phyloP scores from a whole-genome alignment of 441 rosid species.

The Geranium incanum region DNA sequence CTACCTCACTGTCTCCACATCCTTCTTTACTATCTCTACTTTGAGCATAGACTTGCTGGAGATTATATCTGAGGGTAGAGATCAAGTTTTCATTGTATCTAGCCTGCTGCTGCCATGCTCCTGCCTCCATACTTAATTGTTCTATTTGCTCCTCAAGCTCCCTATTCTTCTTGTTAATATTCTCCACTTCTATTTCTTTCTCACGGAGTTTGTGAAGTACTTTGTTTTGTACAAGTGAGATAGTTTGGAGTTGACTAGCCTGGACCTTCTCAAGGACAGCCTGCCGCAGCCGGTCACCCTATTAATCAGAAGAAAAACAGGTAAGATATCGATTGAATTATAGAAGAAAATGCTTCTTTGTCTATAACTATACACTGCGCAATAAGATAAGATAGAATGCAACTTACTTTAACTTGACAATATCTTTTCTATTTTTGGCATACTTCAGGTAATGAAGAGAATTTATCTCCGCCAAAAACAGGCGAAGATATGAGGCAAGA shows the following conservation, averaged over 20 bases:
- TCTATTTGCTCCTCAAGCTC: slow-evolving; percentile 77
- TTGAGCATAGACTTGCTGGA: slow-evolving; percentile 57
- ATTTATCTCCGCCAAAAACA: too few species aligned
- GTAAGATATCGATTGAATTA: neutral
- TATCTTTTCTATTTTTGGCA: too few species aligned
- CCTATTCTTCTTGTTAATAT: slow-evolving; percentile 56
- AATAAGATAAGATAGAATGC: too few species aligned
- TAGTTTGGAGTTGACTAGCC: slow-evolving; percentile 48
- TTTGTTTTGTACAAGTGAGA: slow-evolving; percentile 55
- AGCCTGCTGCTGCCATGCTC: slow-evolving; percentile 77
- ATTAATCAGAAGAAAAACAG: slow-evolving; percentile 1
- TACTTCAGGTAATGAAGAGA: too few species aligned
- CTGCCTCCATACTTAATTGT: slow-evolving; percentile 57
- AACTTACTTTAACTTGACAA: too few species aligned
- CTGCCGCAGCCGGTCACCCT: slow-evolving; percentile 62
- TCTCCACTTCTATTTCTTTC: slow-evolving; percentile 68
- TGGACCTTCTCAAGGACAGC: slow-evolving; percentile 56
- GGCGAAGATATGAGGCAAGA: too few species aligned
- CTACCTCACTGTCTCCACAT: slow-evolving; percentile 87
- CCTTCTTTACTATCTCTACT: slow-evolving; percentile 80
- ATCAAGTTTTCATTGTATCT: slow-evolving; percentile 65
- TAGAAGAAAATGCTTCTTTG: neutral
- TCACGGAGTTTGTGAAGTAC: slow-evolving; percentile 52
- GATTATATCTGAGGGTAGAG: slow-evolving; percentile 51
- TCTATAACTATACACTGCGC: too few species aligned